A percentile compares a stretch with the other conserved stretches of the same genome.
phyloP scores from a whole-genome alignment of 31 red algal species.

The Bonnemaisonia californica region DNA sequence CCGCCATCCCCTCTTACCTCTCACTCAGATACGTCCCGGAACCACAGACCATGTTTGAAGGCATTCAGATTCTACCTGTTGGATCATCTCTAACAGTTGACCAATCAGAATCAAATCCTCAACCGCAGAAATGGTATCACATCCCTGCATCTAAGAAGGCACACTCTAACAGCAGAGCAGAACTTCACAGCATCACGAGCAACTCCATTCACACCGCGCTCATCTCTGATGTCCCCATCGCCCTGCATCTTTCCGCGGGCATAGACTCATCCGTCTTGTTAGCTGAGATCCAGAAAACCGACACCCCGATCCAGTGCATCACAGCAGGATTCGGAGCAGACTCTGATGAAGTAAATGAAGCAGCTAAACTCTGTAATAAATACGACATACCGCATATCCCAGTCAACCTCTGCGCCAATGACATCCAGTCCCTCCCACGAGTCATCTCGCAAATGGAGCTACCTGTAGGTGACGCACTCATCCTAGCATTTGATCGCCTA shows the following conservation, averaged over 20 bases:
- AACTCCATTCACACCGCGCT: background rate
- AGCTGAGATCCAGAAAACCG: background rate
- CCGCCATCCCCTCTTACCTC: background rate
- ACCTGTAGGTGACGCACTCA: constrained; percentile 6
- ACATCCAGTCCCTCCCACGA: background rate
- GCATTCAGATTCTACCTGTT: background rate
- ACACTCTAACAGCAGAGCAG: too few relatives aligned
- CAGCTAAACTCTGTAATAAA: background rate
- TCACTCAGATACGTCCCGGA: constrained; percentile 6
- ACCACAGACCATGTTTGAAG: constrained; percentile 35
- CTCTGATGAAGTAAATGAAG: background rate
- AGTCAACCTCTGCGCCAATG: background rate
- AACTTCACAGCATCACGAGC: too few relatives aligned
- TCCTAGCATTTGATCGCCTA: constrained; percentile 2
- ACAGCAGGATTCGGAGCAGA: background rate
- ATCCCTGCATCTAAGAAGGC: too few relatives aligned
- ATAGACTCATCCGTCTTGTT: background rate
- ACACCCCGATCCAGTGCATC: background rate
- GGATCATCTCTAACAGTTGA: constrained; percentile 12
- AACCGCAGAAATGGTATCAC: too few relatives aligned
- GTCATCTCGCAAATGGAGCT: constrained; percentile 10
- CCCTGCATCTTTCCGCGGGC: background rate
- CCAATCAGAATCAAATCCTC: too few relatives aligned
- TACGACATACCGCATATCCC: background rate
- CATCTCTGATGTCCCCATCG: constrained; percentile 3